A percentile compares a stretch with the other conserved stretches of the same genome.
phyloP scores from a whole-genome alignment of 2,329 filamentous ascomycete species.

The Colletotrichum magnum region DNA sequence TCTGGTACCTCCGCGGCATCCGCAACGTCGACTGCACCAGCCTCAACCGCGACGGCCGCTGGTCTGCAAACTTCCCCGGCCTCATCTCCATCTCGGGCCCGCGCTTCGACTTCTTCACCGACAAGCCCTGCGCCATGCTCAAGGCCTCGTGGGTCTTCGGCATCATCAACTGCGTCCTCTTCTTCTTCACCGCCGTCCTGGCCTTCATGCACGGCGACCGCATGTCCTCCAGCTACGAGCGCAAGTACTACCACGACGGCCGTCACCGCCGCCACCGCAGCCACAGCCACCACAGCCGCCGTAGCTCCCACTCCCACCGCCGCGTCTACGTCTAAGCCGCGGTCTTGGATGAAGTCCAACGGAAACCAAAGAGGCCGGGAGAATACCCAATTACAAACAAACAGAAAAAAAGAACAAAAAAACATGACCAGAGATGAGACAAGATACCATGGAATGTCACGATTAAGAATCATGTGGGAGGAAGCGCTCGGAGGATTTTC shows the following conservation, averaged over 20 bases:
- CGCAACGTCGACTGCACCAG: conserved; percentile 76
- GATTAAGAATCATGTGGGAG: conserved; percentile 15
- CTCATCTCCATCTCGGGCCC: conserved; percentile 70
- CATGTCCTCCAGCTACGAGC: conserved; percentile 56
- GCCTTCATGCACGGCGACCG: conserved; percentile 72
- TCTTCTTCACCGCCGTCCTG: conserved; percentile 81
- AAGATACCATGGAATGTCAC: conserved; percentile 29
- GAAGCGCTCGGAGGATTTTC: not conserved
- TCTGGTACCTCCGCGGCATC: conserved; percentile 73
- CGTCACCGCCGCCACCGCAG: conserved; percentile 49
- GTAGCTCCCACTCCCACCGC: conserved; percentile 43
- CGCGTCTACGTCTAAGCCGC: conserved; percentile 41
- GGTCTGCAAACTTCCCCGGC: conserved; percentile 72
- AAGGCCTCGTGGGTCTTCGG: conserved; percentile 91
- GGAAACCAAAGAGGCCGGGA: not conserved
- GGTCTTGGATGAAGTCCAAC: not conserved
- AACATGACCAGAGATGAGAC: not conserved
- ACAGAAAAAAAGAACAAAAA: conserved; percentile 1
- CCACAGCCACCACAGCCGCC: conserved; percentile 52
- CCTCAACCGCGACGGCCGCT: conserved; percentile 64
- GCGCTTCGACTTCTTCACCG: conserved; percentile 66
- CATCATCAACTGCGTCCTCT: conserved; percentile 89
- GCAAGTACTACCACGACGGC: conserved; percentile 53
- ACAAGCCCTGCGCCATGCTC: conserved; percentile 91
- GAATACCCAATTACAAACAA: not conserved